Percentiles rank a stretch among this genome's conserved stretches.
phyloP scores from a whole-genome alignment of 2,329 filamentous ascomycete genomes.

The Sclerotinia minor region DNA sequence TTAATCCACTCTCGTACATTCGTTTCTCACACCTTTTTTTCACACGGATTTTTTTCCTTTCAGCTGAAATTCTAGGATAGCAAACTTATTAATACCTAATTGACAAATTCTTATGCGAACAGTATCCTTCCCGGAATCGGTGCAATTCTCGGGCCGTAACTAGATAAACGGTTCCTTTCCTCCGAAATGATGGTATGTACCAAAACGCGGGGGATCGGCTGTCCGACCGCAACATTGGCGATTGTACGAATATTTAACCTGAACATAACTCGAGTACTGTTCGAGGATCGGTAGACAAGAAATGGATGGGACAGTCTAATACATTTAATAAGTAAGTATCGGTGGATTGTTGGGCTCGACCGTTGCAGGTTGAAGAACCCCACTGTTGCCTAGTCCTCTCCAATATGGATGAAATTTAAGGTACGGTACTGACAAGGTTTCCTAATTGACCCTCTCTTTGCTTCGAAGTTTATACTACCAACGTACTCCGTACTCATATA shows the following conservation, averaged over 20 bases:
- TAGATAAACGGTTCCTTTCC: not conserved
- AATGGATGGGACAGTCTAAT: not conserved
- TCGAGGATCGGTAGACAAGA: not conserved
- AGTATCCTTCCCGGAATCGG: too few relatives aligned
- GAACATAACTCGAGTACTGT: not conserved
- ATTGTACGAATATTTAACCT: not conserved
- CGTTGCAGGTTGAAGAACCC: not conserved
- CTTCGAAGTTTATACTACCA: too few relatives aligned
- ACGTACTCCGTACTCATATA: not conserved
- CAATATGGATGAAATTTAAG: not conserved
- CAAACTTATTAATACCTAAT: too few relatives aligned
- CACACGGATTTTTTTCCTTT: too few relatives aligned
- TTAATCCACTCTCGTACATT: too few relatives aligned
- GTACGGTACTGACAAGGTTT: not conserved
- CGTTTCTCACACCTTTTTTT: too few relatives aligned
- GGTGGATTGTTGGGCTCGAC: not conserved
- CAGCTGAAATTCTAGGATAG: too few relatives aligned
- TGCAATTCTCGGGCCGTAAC: not conserved
- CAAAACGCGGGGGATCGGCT: constrained; percentile 3
- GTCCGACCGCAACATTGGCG: not conserved
- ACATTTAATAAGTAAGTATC: too few relatives aligned
- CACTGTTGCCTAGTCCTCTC: too few relatives aligned
- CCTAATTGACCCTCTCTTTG: not conserved
- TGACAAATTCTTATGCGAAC: too few relatives aligned
- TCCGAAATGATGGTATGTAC: not conserved